Conservation (phyloP, 768 basidiomycete genomes). For the Polyporus arcularius region DNA sequence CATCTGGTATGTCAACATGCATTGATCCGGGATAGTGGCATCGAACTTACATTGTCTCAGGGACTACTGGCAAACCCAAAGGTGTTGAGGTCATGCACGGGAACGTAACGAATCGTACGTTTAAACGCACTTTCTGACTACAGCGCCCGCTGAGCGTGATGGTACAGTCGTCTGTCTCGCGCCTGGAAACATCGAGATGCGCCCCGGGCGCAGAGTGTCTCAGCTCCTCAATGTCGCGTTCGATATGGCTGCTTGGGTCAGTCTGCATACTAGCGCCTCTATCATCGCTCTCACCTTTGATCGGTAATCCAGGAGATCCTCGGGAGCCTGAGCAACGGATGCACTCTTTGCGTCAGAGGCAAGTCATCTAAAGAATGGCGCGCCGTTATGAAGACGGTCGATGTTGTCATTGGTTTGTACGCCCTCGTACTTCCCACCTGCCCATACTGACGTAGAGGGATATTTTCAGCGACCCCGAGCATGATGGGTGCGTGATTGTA, state of each 20-base stretch:
- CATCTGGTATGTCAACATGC: slow-evolving; percentile 46
- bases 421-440: background rate
- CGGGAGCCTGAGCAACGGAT: slow-evolving; percentile 51
- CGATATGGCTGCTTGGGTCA: slow-evolving; percentile 66
- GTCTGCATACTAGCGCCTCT: background rate
- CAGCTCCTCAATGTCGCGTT: slow-evolving; percentile 67
- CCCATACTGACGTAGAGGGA: background rate
- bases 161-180: slow-evolving; percentile 41
- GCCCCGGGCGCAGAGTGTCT: slow-evolving; percentile 54
- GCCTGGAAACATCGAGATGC: slow-evolving; percentile 62
- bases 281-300: background rate
- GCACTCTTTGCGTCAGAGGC: slow-evolving; percentile 54
- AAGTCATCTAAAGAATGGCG: slow-evolving; percentile 52
- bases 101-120: slow-evolving; percentile 60
- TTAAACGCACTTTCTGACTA: background rate
- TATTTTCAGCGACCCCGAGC: slow-evolving; percentile 44
- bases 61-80: slow-evolving; percentile 60
- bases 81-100: slow-evolving; percentile 61
- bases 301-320: slow-evolving; percentile 43
- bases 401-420: slow-evolving; percentile 44
- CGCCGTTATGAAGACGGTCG: slow-evolving; percentile 48
- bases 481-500: slow-evolving; percentile 38
- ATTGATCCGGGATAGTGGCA: slow-evolving; percentile 1
- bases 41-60: slow-evolving; percentile 27
- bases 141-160: background rate